Evolutionary conservation across 2,329 filamentous ascomycete species (phyloP), one percentile per base, ranked within the genome.

Genomic region (Neonectria sp.): DNA sequence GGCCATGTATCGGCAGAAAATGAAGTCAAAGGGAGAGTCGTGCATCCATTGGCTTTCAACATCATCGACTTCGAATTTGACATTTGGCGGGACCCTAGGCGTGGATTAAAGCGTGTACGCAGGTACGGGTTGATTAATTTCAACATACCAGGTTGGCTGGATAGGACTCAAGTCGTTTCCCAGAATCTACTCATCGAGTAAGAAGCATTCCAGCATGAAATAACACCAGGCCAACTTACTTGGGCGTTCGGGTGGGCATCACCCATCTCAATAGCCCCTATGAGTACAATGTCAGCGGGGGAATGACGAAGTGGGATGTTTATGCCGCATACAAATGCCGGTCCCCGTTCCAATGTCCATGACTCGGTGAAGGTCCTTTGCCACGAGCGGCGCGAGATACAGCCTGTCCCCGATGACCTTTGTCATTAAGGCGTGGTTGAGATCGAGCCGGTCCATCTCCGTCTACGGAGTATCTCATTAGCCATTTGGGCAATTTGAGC

Each of bases 301-400:
- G 21, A n/a, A n/a, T 6, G 3, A 11, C 33, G 12, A 27, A 17
- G 4, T 13, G 17, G 6, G 8, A 21, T 24, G 8, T 7, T 46
- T 57, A 2, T 45, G 9, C 4, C 9, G 60, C 62, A 27, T 65
- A 75, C 82, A 84, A 37, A 82, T 81, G 4, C 83, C 83, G 3
- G 81, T 83, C 9, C 83, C 83, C 0, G 82, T 84, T 27, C 82
- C 82, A 12, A 85, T 76, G 57, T 85, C 83, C 1, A 85, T 76
- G 11, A 85, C 77, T 6, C 73, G 74, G 2, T 78, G 77, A 4
- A 75, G 73, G 24, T 74, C 76, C 8, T 73, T 71, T n/a, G 24
- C 24, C 8, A 43, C 55, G 11, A 79, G 67, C 11, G 82, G 72
- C 40, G 79, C 79, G 12, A 69, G 55, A 51, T 60, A 67, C 17